Evolutionary conservation across 768 basidiomycete species (phyloP), one percentile per base, ranked within the genome.

Genomic region (Suillus brevipes): DNA sequence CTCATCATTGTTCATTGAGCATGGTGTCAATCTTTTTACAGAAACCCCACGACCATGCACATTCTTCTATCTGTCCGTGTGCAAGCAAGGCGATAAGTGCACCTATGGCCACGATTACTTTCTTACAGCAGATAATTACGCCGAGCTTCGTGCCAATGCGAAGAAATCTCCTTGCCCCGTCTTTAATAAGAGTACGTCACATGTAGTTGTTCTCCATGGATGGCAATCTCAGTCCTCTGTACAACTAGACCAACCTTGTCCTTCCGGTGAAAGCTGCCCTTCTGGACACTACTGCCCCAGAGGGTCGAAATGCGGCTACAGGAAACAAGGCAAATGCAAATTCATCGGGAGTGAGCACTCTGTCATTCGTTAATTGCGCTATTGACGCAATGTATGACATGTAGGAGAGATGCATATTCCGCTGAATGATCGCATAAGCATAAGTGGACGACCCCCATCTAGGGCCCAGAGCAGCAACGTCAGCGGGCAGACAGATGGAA

Each of bases 41-140:
- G 79, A 77, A 42, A 74, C 67, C 64, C 79, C 79, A 20, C 75
- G 75, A 7, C 79, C 79, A 4, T 80, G 79, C 69, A 80, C 75
- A 42, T 77, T 77, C 67, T 74, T 68, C 67, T 80, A 80, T 61
- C 67, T 78, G 12, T 69, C 74, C 9, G 60, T 68, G 42, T 78
- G 77, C 64, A 72, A 67, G 65, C 68, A 73, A 31, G 78, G 77
- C 12, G 63, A 67, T 5, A 71, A 71, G 25, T 80, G 79, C 66
- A 73, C 67, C 37, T 80, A 76, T 60, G 71, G 72, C 18, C 79
- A 80, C 58, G 69, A 78, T 59, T 80, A 79, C 62, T 60, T 66
- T 6, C 65, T 79, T 14, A 68, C 68, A 3, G 64, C 74, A 6
- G 71, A 73, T 8, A 70, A 79, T 38, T 55, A 78, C 23, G 64